phyloP scores from a whole-genome alignment of 345 rosid genomes.

The Brassica cretica region DNA sequence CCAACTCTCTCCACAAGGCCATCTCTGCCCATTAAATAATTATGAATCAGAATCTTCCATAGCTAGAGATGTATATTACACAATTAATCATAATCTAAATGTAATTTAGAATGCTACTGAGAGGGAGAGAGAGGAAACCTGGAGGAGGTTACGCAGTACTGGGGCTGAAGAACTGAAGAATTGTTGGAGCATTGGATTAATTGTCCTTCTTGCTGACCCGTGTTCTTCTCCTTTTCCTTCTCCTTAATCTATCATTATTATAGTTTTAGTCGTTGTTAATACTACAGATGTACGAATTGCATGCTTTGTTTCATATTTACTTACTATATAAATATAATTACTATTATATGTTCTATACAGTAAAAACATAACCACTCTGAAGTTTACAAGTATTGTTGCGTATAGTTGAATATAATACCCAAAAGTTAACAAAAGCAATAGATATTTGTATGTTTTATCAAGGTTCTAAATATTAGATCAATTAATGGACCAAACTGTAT shows the following conservation, averaged over 20 bases:
- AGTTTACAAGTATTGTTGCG: background rate
- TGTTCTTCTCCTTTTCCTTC: conserved; percentile 64
- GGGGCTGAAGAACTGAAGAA: conserved; percentile 43
- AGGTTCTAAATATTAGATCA: background rate
- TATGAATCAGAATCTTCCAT: conserved; percentile 3
- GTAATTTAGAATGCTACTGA: background rate
- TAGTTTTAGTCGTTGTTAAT: background rate
- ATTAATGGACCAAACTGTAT: background rate
- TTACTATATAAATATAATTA: background rate
- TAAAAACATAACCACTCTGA: background rate
- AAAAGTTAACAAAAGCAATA: background rate
- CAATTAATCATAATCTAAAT: background rate
- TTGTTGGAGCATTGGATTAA: conserved; percentile 41
- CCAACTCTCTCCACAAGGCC: conserved; percentile 30
- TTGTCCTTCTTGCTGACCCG: conserved; percentile 44
- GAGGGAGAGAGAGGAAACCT: conserved; percentile 46
- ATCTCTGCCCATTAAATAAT: conserved; percentile 28
- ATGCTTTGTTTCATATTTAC: background rate
- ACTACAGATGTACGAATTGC: background rate
- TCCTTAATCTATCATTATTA: conserved; percentile 61
- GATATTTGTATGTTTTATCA: background rate
- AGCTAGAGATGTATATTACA: background rate
- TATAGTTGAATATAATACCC: background rate
- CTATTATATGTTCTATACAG: background rate
- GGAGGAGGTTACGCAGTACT: conserved; percentile 40